phyloP scores from a whole-genome alignment of 2,329 filamentous ascomycete species.

The Camptophora hylomeconis region DNA sequence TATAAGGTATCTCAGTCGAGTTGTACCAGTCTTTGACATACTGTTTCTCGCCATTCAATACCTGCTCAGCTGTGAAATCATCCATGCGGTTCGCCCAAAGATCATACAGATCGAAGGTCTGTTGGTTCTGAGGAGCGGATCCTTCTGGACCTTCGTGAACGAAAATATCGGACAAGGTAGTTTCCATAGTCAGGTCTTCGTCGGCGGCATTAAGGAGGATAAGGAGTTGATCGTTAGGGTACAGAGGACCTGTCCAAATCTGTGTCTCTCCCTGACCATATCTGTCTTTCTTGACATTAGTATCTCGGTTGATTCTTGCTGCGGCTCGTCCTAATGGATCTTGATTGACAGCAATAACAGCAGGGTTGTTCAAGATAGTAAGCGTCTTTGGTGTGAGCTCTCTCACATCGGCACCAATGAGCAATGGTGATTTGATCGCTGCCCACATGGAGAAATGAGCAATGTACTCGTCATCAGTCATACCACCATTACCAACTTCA shows the following conservation, averaged over 20 bases:
- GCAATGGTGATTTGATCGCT: slow-evolving; percentile 32
- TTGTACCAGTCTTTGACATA: slow-evolving; percentile 32
- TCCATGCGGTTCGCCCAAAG: slow-evolving; percentile 43
- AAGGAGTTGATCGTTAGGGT: slow-evolving; percentile 36
- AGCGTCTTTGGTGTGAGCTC: slow-evolving; percentile 27
- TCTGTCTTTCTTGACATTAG: slow-evolving; percentile 27
- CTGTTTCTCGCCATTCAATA: slow-evolving; percentile 28
- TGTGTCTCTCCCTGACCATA: slow-evolving; percentile 34
- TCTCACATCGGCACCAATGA: slow-evolving; percentile 34
- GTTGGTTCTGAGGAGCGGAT: slow-evolving; percentile 27
- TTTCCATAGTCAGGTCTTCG: slow-evolving; percentile 32
- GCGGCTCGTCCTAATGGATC: slow-evolving; percentile 31
- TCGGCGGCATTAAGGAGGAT: slow-evolving; percentile 40
- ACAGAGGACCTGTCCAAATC: slow-evolving; percentile 36
- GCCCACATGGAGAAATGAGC: slow-evolving; percentile 37
- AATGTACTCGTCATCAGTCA: slow-evolving; percentile 24
- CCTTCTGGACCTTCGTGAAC: slow-evolving; percentile 32
- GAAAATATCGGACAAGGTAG: slow-evolving; percentile 41
- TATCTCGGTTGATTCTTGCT: slow-evolving; percentile 33
- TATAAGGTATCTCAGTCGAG: slow-evolving; percentile 34
- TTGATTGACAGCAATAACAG: slow-evolving; percentile 36
- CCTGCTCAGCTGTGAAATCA: slow-evolving; percentile 28
- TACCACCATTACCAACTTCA: slow-evolving; percentile 33
- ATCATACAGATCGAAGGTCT: slow-evolving; percentile 40
- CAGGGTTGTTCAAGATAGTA: slow-evolving; percentile 35